Conservation (phyloP, 148 eudicot species). For the Amaranthus cruentus region DNA sequence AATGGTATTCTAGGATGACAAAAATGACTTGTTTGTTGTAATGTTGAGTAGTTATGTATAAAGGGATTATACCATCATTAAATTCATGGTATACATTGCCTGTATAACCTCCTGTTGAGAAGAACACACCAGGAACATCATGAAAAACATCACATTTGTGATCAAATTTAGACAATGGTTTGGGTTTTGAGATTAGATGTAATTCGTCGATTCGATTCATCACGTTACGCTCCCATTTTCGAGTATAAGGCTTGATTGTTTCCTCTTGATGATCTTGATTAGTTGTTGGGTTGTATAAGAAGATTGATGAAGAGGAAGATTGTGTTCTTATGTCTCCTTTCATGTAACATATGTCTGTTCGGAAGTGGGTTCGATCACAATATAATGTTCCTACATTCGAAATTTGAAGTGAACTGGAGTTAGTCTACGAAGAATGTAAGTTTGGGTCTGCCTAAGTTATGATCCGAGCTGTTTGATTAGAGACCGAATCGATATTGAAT, state of each 20-base stretch:
- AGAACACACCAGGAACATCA: constrained; percentile 81
- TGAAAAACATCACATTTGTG: constrained; percentile 62
- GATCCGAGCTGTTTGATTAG: no score
- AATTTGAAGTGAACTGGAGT: no score
- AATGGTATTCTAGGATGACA: constrained; percentile 74
- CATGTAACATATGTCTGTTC: constrained; percentile 69
- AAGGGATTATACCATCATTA: constrained; percentile 79
- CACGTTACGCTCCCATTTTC: constrained; percentile 75
- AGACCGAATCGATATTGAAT: no score
- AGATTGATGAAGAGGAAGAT: constrained; percentile 53
- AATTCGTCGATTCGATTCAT: constrained; percentile 65
- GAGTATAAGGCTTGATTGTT: constrained; percentile 68
- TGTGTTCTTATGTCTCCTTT: constrained; percentile 76
- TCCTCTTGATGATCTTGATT: constrained; percentile 41
- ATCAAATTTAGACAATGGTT: constrained; percentile 10
- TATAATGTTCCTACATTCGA: constrained; percentile 53
- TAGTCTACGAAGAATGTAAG: no score
- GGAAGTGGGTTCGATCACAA: constrained; percentile 67
- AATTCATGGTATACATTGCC: constrained; percentile 91
- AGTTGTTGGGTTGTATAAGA: constrained; percentile 35
- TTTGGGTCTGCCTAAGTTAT: no score
- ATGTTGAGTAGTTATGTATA: constrained; percentile 73
- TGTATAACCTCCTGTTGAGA: constrained; percentile 90
- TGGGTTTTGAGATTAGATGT: constrained; percentile 43
- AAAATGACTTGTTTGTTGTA: constrained; percentile 67